phyloP scores from a whole-genome alignment of 2,329 filamentous ascomycete genomes.

The Aureobasidium sp. region DNA sequence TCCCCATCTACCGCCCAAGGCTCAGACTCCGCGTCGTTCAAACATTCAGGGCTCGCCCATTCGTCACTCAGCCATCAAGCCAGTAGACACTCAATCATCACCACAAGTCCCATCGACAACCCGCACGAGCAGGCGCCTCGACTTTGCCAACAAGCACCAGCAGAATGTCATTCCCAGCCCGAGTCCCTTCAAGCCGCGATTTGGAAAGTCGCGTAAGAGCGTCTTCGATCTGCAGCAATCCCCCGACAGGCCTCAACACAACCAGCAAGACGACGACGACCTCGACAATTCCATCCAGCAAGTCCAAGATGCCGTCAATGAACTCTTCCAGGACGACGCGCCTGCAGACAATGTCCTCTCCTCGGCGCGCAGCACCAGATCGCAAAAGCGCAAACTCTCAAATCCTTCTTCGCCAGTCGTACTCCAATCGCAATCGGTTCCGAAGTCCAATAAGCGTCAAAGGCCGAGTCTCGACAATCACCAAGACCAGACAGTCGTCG shows the following conservation, averaged over 20 bases:
- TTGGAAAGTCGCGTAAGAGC: conserved; percentile 24
- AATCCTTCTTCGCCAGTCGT: background rate
- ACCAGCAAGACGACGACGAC: conserved; percentile 18
- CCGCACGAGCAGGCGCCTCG: conserved; percentile 32
- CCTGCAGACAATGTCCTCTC: background rate
- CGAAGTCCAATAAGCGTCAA: conserved; percentile 6
- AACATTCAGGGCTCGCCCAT: conserved; percentile 64
- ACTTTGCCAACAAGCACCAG: conserved; percentile 33
- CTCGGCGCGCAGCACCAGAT: conserved; percentile 14
- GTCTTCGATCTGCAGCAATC: conserved; percentile 22
- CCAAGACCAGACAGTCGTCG: background rate
- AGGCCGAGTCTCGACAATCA: conserved; percentile 8
- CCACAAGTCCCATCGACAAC: background rate
- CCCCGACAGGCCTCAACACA: background rate
- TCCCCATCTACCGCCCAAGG: conserved; percentile 52
- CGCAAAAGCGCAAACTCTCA: conserved; percentile 21
- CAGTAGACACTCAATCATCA: conserved; percentile 48
- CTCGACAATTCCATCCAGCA: conserved; percentile 19
- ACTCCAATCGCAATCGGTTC: background rate
- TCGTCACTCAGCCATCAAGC: conserved; percentile 64
- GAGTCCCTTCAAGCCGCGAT: conserved; percentile 35
- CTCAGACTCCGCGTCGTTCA: conserved; percentile 72
- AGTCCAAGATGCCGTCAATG: conserved; percentile 19
- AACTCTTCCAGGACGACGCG: background rate
- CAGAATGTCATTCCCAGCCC: conserved; percentile 18